These are phyloP conservation scores for Candida ponderosae DNA, from an alignment of 805 yeast genomes.

Conservation along the genomic window DNA sequence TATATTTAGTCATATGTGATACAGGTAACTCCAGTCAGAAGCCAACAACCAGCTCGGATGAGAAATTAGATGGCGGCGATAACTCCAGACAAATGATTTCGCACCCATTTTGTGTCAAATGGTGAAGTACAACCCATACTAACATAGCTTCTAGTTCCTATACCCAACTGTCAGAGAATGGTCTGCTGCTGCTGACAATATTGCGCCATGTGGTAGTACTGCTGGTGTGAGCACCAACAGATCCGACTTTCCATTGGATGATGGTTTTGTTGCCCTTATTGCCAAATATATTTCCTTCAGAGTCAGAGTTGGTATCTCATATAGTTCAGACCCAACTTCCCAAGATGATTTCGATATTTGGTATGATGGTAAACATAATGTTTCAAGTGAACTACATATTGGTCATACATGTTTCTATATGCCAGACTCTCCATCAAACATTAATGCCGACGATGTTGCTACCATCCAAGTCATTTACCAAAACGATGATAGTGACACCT, in stretches of 20 bases:
- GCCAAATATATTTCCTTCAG: constrained; percentile 34
- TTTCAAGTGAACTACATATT: constrained; percentile 29
- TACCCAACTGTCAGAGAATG: constrained; percentile 38
- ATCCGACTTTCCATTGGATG: constrained; percentile 37
- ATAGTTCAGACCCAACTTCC: constrained; percentile 28
- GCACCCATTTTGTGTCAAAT: too few species aligned
- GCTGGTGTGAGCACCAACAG: constrained; percentile 26
- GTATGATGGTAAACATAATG: constrained; percentile 26
- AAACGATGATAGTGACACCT: constrained; percentile 22
- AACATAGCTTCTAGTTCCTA: constrained; percentile 10
- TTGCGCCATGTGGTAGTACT: constrained; percentile 39
- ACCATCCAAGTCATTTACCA: constrained; percentile 36
- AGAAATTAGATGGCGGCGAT: too few species aligned
- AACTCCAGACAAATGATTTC: too few species aligned
- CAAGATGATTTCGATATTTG: constrained; percentile 32
- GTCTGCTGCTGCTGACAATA: constrained; percentile 36
- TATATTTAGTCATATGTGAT: too few species aligned
- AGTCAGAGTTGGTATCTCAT: constrained; percentile 32
- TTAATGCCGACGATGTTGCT: constrained; percentile 32
- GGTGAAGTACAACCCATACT: too few species aligned
- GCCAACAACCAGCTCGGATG: too few species aligned
- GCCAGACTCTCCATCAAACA: constrained; percentile 32
- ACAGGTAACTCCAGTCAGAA: too few species aligned
- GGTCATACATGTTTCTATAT: constrained; percentile 40
- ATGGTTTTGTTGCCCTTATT: constrained; percentile 38